These are phyloP conservation scores for Globisporangium megalacanthum DNA, from an alignment of 352 stramenopile species.

Conservation along the genomic window DNA sequence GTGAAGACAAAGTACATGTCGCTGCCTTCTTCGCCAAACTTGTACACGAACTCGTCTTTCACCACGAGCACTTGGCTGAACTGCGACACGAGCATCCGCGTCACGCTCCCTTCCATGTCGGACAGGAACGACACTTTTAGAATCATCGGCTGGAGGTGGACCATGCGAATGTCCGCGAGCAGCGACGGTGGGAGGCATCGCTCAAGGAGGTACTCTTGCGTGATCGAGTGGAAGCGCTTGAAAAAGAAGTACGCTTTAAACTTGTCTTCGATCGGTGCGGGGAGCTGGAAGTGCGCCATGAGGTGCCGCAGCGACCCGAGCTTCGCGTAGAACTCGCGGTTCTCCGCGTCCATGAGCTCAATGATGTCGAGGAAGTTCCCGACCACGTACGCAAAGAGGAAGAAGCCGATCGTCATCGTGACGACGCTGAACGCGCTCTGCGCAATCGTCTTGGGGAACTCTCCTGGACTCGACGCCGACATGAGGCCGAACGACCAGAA, in stretches of 20 bases:
- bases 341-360: conserved; percentile 62
- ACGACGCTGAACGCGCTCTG: conserved; percentile 51
- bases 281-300: conserved; percentile 49
- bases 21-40: conserved; percentile 47
- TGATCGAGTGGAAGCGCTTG: conserved; percentile 67
- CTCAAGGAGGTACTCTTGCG: conserved; percentile 57
- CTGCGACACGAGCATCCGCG: conserved; percentile 61
- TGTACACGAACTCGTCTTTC: conserved; percentile 60
- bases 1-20: conserved; percentile 82
- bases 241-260: conserved; percentile 74
- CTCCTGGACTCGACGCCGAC: conserved; percentile 44
- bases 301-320: conserved; percentile 49
- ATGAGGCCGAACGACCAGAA: conserved; percentile 74
- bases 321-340: conserved; percentile 55
- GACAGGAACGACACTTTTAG: conserved; percentile 56
- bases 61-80: conserved; percentile 62
- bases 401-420: conserved; percentile 63
- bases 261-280: conserved; percentile 29
- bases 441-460: conserved; percentile 40
- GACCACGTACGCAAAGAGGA: conserved; percentile 69
- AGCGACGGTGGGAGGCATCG: conserved; percentile 60
- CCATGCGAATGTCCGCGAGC: conserved; percentile 60
- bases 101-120: conserved; percentile 49
- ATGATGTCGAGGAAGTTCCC: conserved; percentile 69
- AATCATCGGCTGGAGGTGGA: conserved; percentile 68